Base-by-base conservation (phyloP, 768 basidiomycete species). In the Suillus decipiens region DNA sequence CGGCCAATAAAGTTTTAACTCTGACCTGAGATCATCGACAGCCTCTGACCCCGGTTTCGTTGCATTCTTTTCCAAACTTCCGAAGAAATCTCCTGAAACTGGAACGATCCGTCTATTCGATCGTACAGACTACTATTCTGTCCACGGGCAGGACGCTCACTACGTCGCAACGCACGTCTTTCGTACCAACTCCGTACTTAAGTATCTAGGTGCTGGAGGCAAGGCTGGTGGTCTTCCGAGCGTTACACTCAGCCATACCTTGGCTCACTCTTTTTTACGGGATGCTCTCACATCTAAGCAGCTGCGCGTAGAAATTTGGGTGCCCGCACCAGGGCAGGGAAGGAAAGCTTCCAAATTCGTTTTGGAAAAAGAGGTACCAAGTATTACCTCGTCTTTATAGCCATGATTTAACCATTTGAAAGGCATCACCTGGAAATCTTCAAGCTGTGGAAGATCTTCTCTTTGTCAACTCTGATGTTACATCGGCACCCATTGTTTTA, bases 231-330 rank as follows among this genome's bases (percentile, higher is more conserved):
- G 87, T 2, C 78, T 97, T 1, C 88, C 93, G 0, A 89, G 88
- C 60, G 94, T 97, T 56, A 86, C 84, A 0, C 80, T 99, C 61
- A 92, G 86, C 71, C 77, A 81, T 62, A 85, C 84, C 17, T 86
- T 94, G 19, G 95, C 95, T 0, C 90, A 92, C 67, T 81, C 81
- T 42, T 88, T 97, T 64, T 77, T 99, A 51, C 80, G 97, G 34
- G 96, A 99, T 55, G 95, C 94, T 0, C 73, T 99, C 63, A 99
- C 97, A 4, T 80, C 84, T 36, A 92, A 88, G 74, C 96, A 99
- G 76, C 84, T 99, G 64, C 84, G 92, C 53, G 85, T 99, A 5
- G 95, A 99, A 74, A 96, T 99, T 54, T 96, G 93, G 89, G 80
- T 76, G 12, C 85, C 90, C 1, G 89, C 92, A 67, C 78, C 84